Evolutionary conservation across 2,329 filamentous ascomycete genomes (phyloP).

Genomic region (Penicillium vulpinum): DNA sequence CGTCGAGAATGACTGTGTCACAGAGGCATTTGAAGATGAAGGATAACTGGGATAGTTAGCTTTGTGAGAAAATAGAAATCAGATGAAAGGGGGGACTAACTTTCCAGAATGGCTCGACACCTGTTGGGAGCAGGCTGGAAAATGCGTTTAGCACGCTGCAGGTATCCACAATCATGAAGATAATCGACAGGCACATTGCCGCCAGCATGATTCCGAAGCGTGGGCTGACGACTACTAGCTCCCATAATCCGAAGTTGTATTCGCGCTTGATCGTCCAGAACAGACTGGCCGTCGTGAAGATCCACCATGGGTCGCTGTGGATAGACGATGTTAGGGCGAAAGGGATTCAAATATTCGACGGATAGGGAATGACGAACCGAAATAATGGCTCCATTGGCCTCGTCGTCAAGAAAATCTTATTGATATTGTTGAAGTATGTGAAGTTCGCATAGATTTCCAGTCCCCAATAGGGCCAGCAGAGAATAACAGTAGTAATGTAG

Average conservation of each 20-base stretch:
- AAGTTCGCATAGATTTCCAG: constrained; percentile 67
- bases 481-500: constrained; percentile 60
- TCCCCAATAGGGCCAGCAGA: constrained; percentile 65
- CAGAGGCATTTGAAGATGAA: constrained; percentile 68
- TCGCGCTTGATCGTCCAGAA: constrained; percentile 64
- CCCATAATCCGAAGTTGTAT: constrained; percentile 59
- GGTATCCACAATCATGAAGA: constrained; percentile 63
- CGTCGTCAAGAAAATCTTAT: constrained; percentile 55
- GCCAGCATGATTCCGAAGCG: constrained; percentile 64
- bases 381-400: constrained; percentile 62
- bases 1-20: constrained; percentile 66
- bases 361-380: constrained; percentile 39
- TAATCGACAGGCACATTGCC: constrained; percentile 61
- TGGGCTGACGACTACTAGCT: constrained; percentile 62
- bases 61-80: background rate
- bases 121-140: constrained; percentile 45
- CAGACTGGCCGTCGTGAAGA: constrained; percentile 60
- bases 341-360: background rate
- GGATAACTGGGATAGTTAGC: constrained; percentile 40
- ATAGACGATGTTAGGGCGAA: background rate
- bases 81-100: constrained; percentile 16
- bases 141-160: constrained; percentile 58
- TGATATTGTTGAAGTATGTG: constrained; percentile 60
- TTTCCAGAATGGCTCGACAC: constrained; percentile 68
- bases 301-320: constrained; percentile 65